Conservation (phyloP, 164 flowering plant species). For the Vitis labrusca region DNA sequence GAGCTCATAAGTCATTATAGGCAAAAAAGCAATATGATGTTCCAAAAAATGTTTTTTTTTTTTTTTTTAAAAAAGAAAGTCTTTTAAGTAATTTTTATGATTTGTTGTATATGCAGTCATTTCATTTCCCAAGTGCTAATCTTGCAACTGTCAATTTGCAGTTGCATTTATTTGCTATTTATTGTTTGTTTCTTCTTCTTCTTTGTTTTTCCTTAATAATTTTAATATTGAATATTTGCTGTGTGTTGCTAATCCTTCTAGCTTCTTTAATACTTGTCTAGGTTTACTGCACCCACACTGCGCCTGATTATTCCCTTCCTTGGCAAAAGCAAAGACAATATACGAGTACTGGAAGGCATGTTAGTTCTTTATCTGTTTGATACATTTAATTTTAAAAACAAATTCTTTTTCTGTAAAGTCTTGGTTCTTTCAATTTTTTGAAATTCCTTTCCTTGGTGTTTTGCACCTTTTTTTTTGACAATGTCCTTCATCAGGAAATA, state of each 20-base stretch:
- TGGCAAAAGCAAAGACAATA: constrained; percentile 98
- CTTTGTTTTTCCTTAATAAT: neutral
- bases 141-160: too few relatives aligned
- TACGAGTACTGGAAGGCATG: constrained; percentile 96
- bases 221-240: neutral
- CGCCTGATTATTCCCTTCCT: constrained; percentile 96
- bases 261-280: constrained; percentile 19
- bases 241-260: neutral
- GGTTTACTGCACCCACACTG: constrained; percentile 97
- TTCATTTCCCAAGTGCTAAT: too few relatives aligned
- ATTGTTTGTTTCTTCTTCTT: neutral
- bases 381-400: too few relatives aligned
- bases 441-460: neutral
- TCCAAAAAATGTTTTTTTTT: too few relatives aligned
- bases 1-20: too few relatives aligned
- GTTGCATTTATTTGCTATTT: too few relatives aligned
- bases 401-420: neutral
- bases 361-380: constrained; percentile 14
- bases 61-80: too few relatives aligned
- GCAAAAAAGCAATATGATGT: too few relatives aligned
- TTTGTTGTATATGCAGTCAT: too few relatives aligned
- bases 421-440: neutral
- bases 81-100: too few relatives aligned
- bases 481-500: neutral
- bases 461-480: neutral